Evolutionary conservation across 805 yeast genomes (phyloP).

Genomic region (Starmerella etchellsii): DNA sequence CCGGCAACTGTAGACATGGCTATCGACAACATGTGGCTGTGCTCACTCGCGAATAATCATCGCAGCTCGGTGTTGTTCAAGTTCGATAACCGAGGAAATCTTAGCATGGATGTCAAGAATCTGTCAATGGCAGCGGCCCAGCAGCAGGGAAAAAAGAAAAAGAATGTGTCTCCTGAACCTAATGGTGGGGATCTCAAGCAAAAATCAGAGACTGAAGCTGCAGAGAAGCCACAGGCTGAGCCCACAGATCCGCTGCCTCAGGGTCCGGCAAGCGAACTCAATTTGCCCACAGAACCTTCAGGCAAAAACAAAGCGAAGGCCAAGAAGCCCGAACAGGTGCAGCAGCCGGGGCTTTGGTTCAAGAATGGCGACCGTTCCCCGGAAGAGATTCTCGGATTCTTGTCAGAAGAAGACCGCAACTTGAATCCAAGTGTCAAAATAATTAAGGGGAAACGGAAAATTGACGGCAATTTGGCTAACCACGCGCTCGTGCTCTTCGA

Average conservation of each 20-base stretch:
- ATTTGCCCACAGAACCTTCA: neutral
- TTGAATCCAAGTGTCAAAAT: slow-evolving; percentile 25
- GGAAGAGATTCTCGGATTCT: slow-evolving; percentile 24
- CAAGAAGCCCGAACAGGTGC: too few species aligned
- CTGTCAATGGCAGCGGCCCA: neutral
- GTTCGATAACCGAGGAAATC: neutral
- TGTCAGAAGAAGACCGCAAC: slow-evolving; percentile 26
- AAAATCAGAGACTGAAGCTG: neutral
- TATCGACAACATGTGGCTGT: neutral
- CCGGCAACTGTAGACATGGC: neutral
- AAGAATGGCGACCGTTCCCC: slow-evolving; percentile 28
- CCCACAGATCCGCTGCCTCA: too few species aligned
- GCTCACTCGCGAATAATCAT: neutral
- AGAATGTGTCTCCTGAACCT: neutral
- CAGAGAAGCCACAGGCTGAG: neutral
- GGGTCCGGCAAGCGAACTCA: neutral
- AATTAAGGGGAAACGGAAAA: slow-evolving; percentile 17
- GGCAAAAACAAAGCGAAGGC: neutral
- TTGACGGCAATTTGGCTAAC: slow-evolving; percentile 23
- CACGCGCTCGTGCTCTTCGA: slow-evolving; percentile 30
- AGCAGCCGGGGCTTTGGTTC: slow-evolving; percentile 34
- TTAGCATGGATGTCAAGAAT: neutral
- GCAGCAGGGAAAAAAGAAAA: neutral
- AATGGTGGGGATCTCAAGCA: neutral
- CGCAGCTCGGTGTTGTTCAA: neutral